Evolutionary conservation across 768 basidiomycete species (phyloP).

Genomic region (Collybia mongolica): DNA sequence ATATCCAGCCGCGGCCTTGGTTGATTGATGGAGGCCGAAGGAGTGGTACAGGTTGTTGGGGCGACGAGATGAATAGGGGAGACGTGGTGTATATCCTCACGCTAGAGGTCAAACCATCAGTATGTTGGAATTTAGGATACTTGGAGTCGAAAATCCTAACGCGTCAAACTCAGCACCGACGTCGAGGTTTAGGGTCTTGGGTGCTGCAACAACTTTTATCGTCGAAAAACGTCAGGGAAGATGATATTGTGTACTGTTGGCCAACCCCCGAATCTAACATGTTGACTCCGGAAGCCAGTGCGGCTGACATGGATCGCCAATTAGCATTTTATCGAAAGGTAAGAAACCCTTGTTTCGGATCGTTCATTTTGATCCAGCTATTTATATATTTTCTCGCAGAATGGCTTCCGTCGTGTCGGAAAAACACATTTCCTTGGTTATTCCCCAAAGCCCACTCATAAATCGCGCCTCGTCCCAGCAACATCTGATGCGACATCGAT

Average conservation of each 20-base stretch:
- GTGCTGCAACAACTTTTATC: slow-evolving; percentile 15
- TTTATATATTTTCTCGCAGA: slow-evolving; percentile 9
- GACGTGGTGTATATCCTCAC: slow-evolving; percentile 24
- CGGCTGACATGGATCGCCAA: neutral
- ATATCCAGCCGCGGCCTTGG: slow-evolving; percentile 19
- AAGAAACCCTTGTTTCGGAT: neutral
- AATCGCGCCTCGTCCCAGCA: slow-evolving; percentile 13
- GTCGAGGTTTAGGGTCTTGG: slow-evolving; percentile 19
- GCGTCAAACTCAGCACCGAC: slow-evolving; percentile 7
- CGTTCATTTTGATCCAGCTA: too few relatives aligned
- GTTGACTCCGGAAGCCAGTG: too few relatives aligned
- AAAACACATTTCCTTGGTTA: slow-evolving; percentile 21
- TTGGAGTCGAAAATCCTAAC: neutral
- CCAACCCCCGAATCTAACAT: slow-evolving; percentile 14
- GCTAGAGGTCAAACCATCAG: slow-evolving; percentile 20
- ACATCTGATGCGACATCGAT: slow-evolving; percentile 3
- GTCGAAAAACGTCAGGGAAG: slow-evolving; percentile 13
- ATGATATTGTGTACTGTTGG: slow-evolving; percentile 20
- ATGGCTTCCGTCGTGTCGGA: slow-evolving; percentile 24
- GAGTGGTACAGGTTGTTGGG: slow-evolving; percentile 31
- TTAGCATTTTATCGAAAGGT: slow-evolving; percentile 8
- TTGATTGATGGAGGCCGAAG: slow-evolving; percentile 23
- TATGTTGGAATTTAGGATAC: slow-evolving; percentile 6
- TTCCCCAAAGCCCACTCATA: slow-evolving; percentile 17
- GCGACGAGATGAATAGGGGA: slow-evolving; percentile 24